Evolutionary conservation across 1,139 yeast genomes (phyloP).

Genomic region (Zhuliangozyma blackwelliae): DNA sequence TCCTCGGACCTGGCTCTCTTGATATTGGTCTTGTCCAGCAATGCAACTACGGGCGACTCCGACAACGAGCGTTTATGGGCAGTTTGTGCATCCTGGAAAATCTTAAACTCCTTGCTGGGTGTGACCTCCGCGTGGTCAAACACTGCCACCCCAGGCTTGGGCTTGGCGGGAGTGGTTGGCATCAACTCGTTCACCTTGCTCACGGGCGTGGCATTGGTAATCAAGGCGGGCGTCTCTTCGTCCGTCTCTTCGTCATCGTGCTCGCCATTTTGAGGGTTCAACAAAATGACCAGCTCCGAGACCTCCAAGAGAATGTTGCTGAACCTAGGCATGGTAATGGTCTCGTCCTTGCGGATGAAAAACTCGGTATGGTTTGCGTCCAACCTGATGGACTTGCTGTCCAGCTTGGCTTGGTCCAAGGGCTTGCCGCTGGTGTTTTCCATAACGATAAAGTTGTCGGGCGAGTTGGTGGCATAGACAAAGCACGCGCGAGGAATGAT

Average conservation of each 20-base stretch:
- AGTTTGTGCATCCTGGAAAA: conserved; percentile 3
- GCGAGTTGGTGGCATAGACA: conserved; percentile 24
- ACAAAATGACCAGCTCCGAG: conserved; percentile 52
- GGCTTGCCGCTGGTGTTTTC: conserved; percentile 26
- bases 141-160: no score
- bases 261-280: conserved; percentile 40
- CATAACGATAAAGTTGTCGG: conserved; percentile 28
- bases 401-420: conserved; percentile 10
- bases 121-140: no score
- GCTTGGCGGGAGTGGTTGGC: no score
- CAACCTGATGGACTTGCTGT: conserved; percentile 36
- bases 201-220: no score
- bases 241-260: conserved; percentile 42
- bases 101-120: neutral
- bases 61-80: neutral
- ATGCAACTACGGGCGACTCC: conserved; percentile 3
- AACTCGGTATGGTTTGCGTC: conserved; percentile 53
- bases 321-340: conserved; percentile 50
- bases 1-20: conserved; percentile 29
- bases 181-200: no score
- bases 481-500: conserved; percentile 50
- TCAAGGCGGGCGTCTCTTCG: conserved; percentile 22
- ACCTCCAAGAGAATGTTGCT: conserved; percentile 59
- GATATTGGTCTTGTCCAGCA: conserved; percentile 22
- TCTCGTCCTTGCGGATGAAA: conserved; percentile 50